Percentiles rank a stretch among this genome's conserved stretches.
Evolutionary conservation across 352 stramenopile genomes (phyloP).

Genomic region (Phytopythium litorale): DNA sequence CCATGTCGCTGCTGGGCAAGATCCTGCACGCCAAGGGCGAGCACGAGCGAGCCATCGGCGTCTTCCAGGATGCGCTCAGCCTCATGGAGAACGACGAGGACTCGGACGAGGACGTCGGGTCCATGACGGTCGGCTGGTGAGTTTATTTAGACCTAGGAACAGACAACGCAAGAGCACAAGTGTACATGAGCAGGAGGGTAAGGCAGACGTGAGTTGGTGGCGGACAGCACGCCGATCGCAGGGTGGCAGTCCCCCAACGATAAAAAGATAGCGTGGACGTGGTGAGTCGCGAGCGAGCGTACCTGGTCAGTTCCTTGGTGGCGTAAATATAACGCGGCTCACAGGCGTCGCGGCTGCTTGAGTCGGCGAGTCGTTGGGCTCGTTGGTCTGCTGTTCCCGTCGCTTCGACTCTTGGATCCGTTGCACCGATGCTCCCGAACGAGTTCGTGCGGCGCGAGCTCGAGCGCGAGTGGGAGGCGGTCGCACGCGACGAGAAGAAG

Average conservation of each 20-base stretch:
- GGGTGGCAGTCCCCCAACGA: background rate
- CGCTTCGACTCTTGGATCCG: background rate
- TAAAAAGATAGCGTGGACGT: background rate
- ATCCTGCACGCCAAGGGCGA: slow-evolving; percentile 79
- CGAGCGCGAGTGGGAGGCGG: slow-evolving; percentile 56
- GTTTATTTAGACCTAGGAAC: slow-evolving; percentile 5
- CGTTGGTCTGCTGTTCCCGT: background rate
- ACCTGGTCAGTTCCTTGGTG: background rate
- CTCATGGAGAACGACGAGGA: slow-evolving; percentile 65
- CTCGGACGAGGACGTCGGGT: slow-evolving; percentile 76
- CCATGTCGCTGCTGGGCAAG: slow-evolving; percentile 75
- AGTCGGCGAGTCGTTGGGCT: background rate
- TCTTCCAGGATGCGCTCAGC: slow-evolving; percentile 71
- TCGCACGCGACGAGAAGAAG: slow-evolving; percentile 62
- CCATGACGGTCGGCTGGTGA: slow-evolving; percentile 78
- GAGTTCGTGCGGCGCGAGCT: slow-evolving; percentile 51
- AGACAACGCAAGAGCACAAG: background rate
- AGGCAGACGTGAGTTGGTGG: background rate
- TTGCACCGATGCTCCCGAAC: slow-evolving; percentile 31
- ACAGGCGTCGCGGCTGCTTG: background rate
- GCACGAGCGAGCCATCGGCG: slow-evolving; percentile 67
- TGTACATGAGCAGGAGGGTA: background rate
- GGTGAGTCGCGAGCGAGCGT: background rate
- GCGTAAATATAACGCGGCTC: background rate
- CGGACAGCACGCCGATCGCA: background rate